Evolutionary conservation across 345 rosid species (phyloP), one percentile per base, ranked within the genome.

Genomic region (Salix brachista): DNA sequence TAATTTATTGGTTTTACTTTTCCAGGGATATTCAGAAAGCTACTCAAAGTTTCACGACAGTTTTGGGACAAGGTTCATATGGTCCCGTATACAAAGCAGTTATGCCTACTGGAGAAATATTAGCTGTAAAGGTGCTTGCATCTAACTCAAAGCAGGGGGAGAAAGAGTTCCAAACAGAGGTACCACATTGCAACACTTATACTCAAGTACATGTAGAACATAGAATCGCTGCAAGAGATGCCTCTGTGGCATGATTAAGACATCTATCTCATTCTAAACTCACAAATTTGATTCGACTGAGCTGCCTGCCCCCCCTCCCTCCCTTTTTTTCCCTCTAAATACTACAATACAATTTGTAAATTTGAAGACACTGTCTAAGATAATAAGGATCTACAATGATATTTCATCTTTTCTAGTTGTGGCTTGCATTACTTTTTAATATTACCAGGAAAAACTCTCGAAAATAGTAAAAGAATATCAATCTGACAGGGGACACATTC

Each of bases 151-250:
- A 83, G 66, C 99, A 96, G 81, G 99, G 97, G 70, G 98, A 92
- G 69, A 93, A 64, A 84, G 99, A 96, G 89, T 96, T 93, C 78
- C 93, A 92, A 76, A 93, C 98, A 7, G 99, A 96, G 97, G 98
- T 93, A 85, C 76, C 74, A 21, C 34, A 50, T 50, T 52, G 58
- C n/a, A 52, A 6, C 23, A 52, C 23, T 52, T 52, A 7, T 52
- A 52, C 58, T 19, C 10, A 8, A 19, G 23, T 52, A 18, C 7
- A 52, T 52, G 23, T 8, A 52, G 58, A 52, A 52, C 58, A 52
- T 52, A 52, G 21, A 52, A 52, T 52, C 21, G 0, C 23, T 19
- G 58, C 23, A 52, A 52, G 23, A 52, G 10, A 52, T 52, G 23
- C 58, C n/a, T 52, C 8, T 18, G n/a, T 52, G 58, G 58, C 58